Conservation (phyloP, 2,329 filamentous ascomycete genomes). For the Acarospora socialis region DNA sequence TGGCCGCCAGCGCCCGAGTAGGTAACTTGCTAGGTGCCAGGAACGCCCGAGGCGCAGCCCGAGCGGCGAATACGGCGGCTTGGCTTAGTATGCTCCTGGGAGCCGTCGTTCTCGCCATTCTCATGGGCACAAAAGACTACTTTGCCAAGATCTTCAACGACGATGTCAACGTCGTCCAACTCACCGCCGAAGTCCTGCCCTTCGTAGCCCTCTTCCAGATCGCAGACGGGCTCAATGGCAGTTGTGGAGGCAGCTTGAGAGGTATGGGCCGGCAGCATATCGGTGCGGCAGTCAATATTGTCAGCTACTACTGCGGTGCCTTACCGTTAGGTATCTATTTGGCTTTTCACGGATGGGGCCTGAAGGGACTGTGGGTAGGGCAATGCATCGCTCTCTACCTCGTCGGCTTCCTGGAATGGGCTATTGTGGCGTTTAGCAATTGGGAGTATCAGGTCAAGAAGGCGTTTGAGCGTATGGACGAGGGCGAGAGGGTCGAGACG, state of each 20-base stretch:
- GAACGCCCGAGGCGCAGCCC: conserved; percentile 49
- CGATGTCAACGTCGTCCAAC: conserved; percentile 52
- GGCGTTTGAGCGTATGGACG: conserved; percentile 57
- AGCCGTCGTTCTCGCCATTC: conserved; percentile 46
- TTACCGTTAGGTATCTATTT: conserved; percentile 71
- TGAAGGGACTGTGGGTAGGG: conserved; percentile 68
- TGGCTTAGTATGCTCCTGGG: conserved; percentile 58
- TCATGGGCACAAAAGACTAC: conserved; percentile 57
- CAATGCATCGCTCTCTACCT: conserved; percentile 70
- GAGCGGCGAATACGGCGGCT: conserved; percentile 63
- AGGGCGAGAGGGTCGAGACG: conserved; percentile 18
- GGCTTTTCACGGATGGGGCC: conserved; percentile 73
- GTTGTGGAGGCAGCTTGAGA: conserved; percentile 63
- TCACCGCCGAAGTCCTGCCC: conserved; percentile 70
- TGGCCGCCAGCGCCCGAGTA: conserved; percentile 62
- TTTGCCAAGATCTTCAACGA: conserved; percentile 74
- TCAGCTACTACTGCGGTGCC: conserved; percentile 73
- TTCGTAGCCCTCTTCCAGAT: conserved; percentile 85
- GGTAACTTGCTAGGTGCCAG: conserved; percentile 66
- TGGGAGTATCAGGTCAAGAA: conserved; percentile 62
- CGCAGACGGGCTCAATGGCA: conserved; percentile 73
- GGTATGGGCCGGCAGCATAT: conserved; percentile 82
- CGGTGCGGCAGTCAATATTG: conserved; percentile 64
- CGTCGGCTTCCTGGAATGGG: conserved; percentile 66
- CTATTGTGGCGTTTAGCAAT: conserved; percentile 60